phyloP scores from a whole-genome alignment of 495 filamentous ascomycete genomes.

The Penicillium cataractarum region DNA sequence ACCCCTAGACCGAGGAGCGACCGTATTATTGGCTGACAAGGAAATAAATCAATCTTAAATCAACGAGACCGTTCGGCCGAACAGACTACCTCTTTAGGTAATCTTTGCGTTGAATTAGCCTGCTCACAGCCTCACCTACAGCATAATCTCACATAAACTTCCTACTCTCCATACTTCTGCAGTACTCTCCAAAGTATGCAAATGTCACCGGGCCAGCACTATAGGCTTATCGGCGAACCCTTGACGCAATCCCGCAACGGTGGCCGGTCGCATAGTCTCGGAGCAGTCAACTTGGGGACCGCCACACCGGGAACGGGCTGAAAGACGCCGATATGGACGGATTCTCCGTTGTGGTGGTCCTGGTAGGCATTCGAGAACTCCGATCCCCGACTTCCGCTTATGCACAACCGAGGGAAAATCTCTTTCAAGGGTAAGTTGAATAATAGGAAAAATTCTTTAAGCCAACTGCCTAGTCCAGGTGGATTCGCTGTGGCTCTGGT shows the following conservation, averaged over 20 bases:
- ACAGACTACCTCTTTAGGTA: neutral
- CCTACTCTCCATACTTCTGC: neutral
- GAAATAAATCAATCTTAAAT: too few relatives aligned
- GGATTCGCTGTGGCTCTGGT: neutral
- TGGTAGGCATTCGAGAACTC: neutral
- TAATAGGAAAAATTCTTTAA: neutral
- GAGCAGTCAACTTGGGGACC: neutral
- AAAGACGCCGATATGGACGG: too few relatives aligned
- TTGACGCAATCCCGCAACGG: slow-evolving; percentile 1
- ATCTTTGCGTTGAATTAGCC: neutral
- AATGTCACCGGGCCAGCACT: neutral
- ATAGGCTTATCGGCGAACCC: neutral
- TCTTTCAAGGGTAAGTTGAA: too few relatives aligned
- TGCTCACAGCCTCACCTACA: neutral
- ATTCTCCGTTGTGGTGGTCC: too few relatives aligned
- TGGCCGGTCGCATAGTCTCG: neutral
- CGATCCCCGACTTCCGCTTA: neutral
- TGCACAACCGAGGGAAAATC: too few relatives aligned
- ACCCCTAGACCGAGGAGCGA: too few relatives aligned
- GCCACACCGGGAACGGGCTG: neutral
- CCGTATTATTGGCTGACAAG: neutral
- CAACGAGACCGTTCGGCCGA: neutral
- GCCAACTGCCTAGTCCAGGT: too few relatives aligned
- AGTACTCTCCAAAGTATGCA: too few relatives aligned
- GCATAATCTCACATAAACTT: neutral